Percentiles rank a stretch among this genome's conserved stretches.
Conservation (phyloP, 2,329 filamentous ascomycete species). For the Cytospora piceicola region DNA sequence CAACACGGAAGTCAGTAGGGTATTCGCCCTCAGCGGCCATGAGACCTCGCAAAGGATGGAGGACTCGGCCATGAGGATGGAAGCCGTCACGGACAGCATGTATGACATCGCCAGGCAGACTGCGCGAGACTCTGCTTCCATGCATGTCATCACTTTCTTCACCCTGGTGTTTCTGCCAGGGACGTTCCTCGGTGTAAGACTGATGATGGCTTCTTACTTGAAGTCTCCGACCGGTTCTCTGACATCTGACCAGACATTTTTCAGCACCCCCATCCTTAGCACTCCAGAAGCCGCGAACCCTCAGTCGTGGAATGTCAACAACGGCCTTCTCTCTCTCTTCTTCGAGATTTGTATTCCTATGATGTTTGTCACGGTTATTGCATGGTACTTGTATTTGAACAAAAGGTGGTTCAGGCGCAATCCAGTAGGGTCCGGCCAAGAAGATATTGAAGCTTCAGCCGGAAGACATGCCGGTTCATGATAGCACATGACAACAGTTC, state of each 20-base stretch:
- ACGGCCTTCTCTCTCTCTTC: background rate
- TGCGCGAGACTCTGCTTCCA: constrained; percentile 45
- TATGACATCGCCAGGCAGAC: constrained; percentile 57
- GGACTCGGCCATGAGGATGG: constrained; percentile 12
- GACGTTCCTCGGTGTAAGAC: constrained; percentile 35
- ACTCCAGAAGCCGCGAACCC: background rate
- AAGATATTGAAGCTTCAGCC: too few species aligned
- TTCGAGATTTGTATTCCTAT: constrained; percentile 12
- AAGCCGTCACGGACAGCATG: constrained; percentile 36
- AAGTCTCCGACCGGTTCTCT: constrained; percentile 2
- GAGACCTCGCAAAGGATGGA: constrained; percentile 10
- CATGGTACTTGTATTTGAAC: constrained; percentile 1
- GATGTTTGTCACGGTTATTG: background rate
- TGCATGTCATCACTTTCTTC: constrained; percentile 40
- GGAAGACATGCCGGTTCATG: too few species aligned
- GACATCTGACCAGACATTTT: constrained; percentile 25
- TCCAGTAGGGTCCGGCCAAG: too few species aligned
- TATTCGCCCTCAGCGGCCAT: constrained; percentile 8
- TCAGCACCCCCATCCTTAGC: constrained; percentile 14
- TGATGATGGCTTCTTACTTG: constrained; percentile 11
- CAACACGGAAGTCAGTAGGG: constrained; percentile 15
- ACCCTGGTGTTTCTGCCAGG: constrained; percentile 39
- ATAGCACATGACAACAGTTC: too few species aligned
- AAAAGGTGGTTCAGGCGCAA: background rate
- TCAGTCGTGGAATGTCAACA: background rate